Evolutionary conservation across 768 basidiomycete species (phyloP).

Genomic region (Asterophora parasitica): DNA sequence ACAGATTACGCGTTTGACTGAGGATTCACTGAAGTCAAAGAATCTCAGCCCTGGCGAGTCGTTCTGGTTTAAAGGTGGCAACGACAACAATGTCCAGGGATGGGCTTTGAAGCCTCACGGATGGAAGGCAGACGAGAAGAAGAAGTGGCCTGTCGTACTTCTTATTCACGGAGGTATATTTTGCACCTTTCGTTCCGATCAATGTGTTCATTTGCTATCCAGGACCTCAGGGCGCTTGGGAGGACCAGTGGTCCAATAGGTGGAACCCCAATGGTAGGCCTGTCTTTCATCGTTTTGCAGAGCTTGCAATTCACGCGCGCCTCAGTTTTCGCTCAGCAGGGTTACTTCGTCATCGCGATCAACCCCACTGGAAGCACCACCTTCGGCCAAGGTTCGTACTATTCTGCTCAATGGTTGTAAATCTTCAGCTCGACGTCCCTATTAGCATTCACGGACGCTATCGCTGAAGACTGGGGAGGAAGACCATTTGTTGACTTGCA

Average conservation of each 20-base stretch:
- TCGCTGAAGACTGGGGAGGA: conserved; percentile 80
- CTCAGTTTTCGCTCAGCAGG: conserved; percentile 76
- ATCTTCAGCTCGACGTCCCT: neutral
- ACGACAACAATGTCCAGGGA: conserved; percentile 73
- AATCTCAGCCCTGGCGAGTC: conserved; percentile 62
- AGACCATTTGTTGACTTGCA: conserved; percentile 77
- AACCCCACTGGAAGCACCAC: conserved; percentile 95
- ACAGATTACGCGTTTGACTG: conserved; percentile 65
- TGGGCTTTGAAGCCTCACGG: conserved; percentile 81
- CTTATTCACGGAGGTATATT: conserved; percentile 72
- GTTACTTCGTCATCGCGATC: conserved; percentile 83
- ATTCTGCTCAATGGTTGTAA: neutral
- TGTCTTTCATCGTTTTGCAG: neutral
- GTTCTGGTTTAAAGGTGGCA: conserved; percentile 87
- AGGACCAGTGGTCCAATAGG: conserved; percentile 84
- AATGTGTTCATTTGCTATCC: conserved; percentile 2
- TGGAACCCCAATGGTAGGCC: conserved; percentile 83
- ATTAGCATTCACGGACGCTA: conserved; percentile 75
- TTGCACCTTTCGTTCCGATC: neutral
- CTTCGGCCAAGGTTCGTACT: conserved; percentile 79
- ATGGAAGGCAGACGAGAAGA: conserved; percentile 57
- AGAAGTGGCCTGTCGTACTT: conserved; percentile 76
- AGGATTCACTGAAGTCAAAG: conserved; percentile 51
- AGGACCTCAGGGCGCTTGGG: conserved; percentile 83
- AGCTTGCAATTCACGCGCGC: neutral